A percentile compares a stretch with the other conserved stretches of the same genome.
These are phyloP conservation scores for Rhododendron vialii DNA, from an alignment of 148 eudicot species.

Conservation along the genomic window DNA sequence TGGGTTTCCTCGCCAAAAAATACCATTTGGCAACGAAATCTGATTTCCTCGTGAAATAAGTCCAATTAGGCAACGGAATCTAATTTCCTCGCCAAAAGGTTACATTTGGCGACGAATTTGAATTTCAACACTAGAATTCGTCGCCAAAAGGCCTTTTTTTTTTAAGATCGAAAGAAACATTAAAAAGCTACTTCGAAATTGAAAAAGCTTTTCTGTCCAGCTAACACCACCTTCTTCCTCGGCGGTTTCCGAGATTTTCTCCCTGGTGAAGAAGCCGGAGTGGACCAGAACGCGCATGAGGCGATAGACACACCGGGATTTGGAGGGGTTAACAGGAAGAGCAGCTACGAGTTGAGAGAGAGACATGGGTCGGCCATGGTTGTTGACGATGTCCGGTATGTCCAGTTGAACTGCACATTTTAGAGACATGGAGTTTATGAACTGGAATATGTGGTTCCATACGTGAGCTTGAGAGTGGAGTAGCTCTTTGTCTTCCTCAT, in stretches of 20 bases:
- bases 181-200: no score
- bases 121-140: no score
- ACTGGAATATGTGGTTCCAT: neutral
- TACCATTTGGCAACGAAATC: no score
- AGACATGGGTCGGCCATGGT: constrained; percentile 1
- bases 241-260: neutral
- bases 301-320: neutral
- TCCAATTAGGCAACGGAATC: no score
- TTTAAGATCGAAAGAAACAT: no score
- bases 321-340: neutral
- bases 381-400: constrained; percentile 7
- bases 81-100: no score
- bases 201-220: no score
- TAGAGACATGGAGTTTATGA: constrained; percentile 1
- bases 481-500: neutral
- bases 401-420: neutral
- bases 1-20: no score
- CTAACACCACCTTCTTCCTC: neutral
- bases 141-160: no score
- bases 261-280: neutral
- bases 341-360: neutral
- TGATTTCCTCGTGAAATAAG: no score
- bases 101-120: no score
- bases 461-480: constrained; percentile 12
- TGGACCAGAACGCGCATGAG: constrained; percentile 1